phyloP scores from a whole-genome alignment of 2,329 filamentous ascomycete genomes.

The Alternaria brassicicola region DNA sequence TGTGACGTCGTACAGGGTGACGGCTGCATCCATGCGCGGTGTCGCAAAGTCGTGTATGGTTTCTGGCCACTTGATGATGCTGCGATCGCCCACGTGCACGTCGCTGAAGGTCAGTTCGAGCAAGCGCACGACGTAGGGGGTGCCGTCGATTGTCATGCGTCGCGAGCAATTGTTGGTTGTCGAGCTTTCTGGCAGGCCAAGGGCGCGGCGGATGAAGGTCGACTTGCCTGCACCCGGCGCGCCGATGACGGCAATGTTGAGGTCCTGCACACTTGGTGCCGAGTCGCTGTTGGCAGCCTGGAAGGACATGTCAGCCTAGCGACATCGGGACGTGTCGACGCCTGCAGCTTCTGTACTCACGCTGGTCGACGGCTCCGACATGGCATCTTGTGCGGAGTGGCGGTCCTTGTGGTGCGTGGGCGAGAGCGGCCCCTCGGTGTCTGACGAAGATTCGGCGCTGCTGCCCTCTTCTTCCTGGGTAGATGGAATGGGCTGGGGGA shows the following conservation, averaged over 20 bases:
- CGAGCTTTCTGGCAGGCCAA: conserved; percentile 58
- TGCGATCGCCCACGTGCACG: conserved; percentile 58
- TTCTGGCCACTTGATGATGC: conserved; percentile 63
- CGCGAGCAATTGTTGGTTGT: conserved; percentile 54
- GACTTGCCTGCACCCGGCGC: conserved; percentile 62
- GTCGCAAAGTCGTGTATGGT: conserved; percentile 68
- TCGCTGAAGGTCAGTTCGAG: conserved; percentile 62
- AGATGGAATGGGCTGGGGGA: conserved; percentile 33
- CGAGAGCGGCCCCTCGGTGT: conserved; percentile 49
- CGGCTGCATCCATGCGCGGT: conserved; percentile 79
- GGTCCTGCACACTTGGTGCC: conserved; percentile 53
- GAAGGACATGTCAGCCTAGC: no score
- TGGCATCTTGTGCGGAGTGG: conserved; percentile 25
- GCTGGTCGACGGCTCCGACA: conserved; percentile 28
- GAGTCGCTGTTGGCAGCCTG: conserved; percentile 40
- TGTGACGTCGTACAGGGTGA: conserved; percentile 88
- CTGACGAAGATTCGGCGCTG: conserved; percentile 41
- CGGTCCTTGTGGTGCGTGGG: conserved; percentile 42
- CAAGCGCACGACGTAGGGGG: conserved; percentile 62
- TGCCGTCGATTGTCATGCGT: conserved; percentile 63
- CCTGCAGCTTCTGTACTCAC: no score
- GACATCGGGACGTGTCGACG: no score
- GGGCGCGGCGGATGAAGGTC: conserved; percentile 63
- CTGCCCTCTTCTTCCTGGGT: conserved; percentile 23
- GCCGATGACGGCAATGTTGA: conserved; percentile 65